Base-by-base conservation (phyloP, 1,139 yeast genomes). In the Candida pseudoviswanathii region DNA sequence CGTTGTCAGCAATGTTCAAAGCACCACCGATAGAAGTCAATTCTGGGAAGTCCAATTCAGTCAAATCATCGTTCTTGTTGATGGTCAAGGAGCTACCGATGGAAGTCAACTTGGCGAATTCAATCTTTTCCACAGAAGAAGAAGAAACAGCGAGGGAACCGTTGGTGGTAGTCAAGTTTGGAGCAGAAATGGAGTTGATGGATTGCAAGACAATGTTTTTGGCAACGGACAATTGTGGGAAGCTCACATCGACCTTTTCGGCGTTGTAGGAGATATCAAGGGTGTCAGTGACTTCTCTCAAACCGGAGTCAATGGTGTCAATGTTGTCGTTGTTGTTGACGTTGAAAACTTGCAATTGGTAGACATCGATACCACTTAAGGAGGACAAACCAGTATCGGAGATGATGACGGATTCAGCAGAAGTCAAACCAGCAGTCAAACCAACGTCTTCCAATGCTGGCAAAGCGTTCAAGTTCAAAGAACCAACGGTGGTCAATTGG, bases 201-300 rank as follows among this genome's bases (percentile, higher is more conserved):
- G 84, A 85, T 73, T 89, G 88, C 78, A 92, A 82, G 58, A 89
- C 84, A 61, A 92, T 75, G 80, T 89, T 86, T 80, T 88, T 87
- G 59, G 96, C 97, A 84, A 90, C 81, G 56, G 77, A 63, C 70
- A 94, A 84, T 64, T 80, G 71, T 68, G 86, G 84, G 60, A 92
- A 88, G 54, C 72, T 60, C 59, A 85, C 86, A 57, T 82, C 84
- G 55, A 87, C 86, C 55, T 81, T 74, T 56, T 84, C 85, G 64
- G 96, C 89, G 78, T 94, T 94, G 80, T 81, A 87, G 57, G 96
- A 83, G 67, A 94, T 84, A 61, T 86, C 84, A 64, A 94, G 77
- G 57, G 84, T 69, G 68, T 82, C 82, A 57, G 94, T 82, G 57
- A 91, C 96, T 56, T 85, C 73, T 69, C 83, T 72, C 70, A 94